phyloP scores from a whole-genome alignment of 1,284 basidiomycete genomes.

The Tylopilus sp. region DNA sequence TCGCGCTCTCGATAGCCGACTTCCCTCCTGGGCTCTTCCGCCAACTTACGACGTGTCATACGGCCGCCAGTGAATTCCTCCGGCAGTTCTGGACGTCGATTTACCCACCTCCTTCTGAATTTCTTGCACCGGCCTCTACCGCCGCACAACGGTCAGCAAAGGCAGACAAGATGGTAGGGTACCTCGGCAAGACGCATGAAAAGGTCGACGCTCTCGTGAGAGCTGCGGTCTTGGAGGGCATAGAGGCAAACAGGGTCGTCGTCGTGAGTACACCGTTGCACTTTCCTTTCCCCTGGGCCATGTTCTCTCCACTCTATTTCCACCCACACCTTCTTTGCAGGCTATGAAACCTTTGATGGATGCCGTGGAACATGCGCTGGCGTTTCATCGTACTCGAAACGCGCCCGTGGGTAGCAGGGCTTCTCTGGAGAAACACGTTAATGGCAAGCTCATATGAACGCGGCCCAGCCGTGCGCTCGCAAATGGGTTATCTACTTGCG shows the following conservation, averaged over 20 bases:
- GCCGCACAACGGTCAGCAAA: slow-evolving; percentile 67
- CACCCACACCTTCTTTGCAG: slow-evolving; percentile 36
- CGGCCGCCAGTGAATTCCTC: slow-evolving; percentile 91
- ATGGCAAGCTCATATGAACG: slow-evolving; percentile 15
- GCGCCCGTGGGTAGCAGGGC: slow-evolving; percentile 10
- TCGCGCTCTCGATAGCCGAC: slow-evolving; percentile 46
- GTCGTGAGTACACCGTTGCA: slow-evolving; percentile 46
- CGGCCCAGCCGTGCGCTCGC: not conserved
- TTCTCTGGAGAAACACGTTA: slow-evolving; percentile 8
- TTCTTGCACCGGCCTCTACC: slow-evolving; percentile 44
- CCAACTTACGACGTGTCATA: slow-evolving; percentile 85
- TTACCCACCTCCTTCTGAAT: slow-evolving; percentile 68
- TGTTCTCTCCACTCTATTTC: not conserved
- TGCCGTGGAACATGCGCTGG: slow-evolving; percentile 73
- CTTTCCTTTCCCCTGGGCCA: not conserved
- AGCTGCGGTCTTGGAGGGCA: slow-evolving; percentile 54
- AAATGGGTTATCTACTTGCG: not conserved
- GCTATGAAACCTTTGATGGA: slow-evolving; percentile 76
- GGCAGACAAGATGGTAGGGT: slow-evolving; percentile 80
- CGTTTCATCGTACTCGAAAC: slow-evolving; percentile 44
- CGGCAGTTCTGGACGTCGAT: slow-evolving; percentile 92
- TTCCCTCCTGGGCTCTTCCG: slow-evolving; percentile 75
- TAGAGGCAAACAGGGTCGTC: slow-evolving; percentile 62
- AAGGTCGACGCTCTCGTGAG: slow-evolving; percentile 75
- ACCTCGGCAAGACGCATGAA: slow-evolving; percentile 71